A percentile compares a stretch with the other conserved stretches of the same genome.
phyloP scores from a whole-genome alignment of 1,284 basidiomycete species.

The Tremellales sp. region DNA sequence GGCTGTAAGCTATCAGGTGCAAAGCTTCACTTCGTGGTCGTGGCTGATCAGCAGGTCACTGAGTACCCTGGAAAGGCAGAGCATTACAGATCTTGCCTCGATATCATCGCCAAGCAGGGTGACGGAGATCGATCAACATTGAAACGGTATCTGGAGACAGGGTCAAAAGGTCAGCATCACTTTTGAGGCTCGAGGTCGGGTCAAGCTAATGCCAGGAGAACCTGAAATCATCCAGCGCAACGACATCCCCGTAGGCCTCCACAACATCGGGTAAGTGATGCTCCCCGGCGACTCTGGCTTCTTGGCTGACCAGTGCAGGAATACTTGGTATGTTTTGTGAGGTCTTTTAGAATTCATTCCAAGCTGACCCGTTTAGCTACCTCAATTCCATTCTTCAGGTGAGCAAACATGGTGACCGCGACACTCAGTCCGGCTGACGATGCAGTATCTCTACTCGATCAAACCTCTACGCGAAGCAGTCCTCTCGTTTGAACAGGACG shows the following conservation, averaged over 20 bases:
- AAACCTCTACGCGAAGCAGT: conserved; percentile 44
- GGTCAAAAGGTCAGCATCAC: conserved; percentile 15
- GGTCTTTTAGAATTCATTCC: neutral
- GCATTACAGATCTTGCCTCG: conserved; percentile 38
- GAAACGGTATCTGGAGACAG: conserved; percentile 31
- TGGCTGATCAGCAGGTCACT: no score
- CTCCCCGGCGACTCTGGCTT: neutral
- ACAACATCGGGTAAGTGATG: conserved; percentile 46
- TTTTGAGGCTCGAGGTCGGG: neutral
- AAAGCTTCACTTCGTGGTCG: conserved; percentile 1
- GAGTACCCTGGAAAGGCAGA: conserved; percentile 38
- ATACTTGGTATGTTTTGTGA: conserved; percentile 37
- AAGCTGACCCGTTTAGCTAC: conserved; percentile 24
- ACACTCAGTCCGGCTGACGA: neutral
- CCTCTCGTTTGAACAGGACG: conserved; percentile 28
- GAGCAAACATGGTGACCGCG: neutral
- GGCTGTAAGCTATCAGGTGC: conserved; percentile 29
- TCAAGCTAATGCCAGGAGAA: conserved; percentile 7
- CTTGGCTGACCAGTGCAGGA: conserved; percentile 25
- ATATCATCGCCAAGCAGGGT: conserved; percentile 38
- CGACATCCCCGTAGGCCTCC: conserved; percentile 45
- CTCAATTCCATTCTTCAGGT: conserved; percentile 45
- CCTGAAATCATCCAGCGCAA: conserved; percentile 25
- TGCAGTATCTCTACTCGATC: conserved; percentile 45
- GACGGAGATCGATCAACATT: conserved; percentile 36